Percentiles rank a stretch among this genome's conserved stretches.
Evolutionary conservation across 2,329 filamentous ascomycete genomes (phyloP).

Genomic region (Cordyceps cicadae): DNA sequence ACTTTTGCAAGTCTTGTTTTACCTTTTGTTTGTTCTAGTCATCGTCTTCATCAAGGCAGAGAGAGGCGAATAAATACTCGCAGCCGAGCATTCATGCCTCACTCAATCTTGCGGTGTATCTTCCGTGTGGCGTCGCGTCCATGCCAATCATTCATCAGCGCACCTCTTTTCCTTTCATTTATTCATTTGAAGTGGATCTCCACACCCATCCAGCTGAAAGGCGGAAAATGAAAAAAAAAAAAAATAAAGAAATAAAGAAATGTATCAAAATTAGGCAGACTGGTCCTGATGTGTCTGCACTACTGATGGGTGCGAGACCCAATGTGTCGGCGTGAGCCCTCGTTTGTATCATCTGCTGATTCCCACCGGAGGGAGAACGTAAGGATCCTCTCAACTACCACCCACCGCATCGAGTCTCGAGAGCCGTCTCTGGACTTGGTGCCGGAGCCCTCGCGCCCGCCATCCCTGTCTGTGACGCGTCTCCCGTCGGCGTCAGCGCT

Average conservation of each 20-base stretch:
- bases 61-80: not conserved
- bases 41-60: not conserved
- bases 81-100: not conserved
- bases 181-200: not conserved
- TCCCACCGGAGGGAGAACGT: slow-evolving; percentile 31
- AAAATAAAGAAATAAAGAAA: not conserved
- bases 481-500: not conserved
- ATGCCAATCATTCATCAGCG: not conserved
- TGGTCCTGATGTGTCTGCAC: not conserved
- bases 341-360: slow-evolving; percentile 8
- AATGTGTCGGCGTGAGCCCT: slow-evolving; percentile 5
- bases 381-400: slow-evolving; percentile 29
- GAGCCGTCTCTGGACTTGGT: not conserved
- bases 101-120: not conserved
- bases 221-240: not conserved
- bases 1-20: not conserved
- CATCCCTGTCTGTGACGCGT: not conserved
- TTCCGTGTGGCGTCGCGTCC: not conserved
- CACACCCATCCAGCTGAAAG: not conserved
- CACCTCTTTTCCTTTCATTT: not conserved
- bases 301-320: not conserved
- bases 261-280: not conserved
- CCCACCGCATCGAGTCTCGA: slow-evolving; percentile 28
- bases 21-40: not conserved
- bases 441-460: not conserved